phyloP scores from a whole-genome alignment of 148 eudicot species.

The Rhododendron vialii region DNA sequence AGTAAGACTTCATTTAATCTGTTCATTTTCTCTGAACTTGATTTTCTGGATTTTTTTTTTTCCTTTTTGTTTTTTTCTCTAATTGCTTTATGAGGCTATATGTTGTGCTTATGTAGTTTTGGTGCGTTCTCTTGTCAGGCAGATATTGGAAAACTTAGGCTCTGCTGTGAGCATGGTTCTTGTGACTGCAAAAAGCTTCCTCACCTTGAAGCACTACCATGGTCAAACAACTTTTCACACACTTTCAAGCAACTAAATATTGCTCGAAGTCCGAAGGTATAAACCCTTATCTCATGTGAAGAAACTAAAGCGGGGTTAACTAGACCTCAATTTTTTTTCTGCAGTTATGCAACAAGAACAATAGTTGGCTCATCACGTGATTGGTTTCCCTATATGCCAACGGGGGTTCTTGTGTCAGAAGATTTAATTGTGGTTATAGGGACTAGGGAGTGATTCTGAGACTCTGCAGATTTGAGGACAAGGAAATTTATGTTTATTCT shows the following conservation, averaged over 20 bases:
- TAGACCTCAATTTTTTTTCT: not conserved
- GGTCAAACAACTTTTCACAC: conserved; percentile 75
- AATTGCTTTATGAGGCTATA: not conserved
- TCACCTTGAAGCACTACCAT: conserved; percentile 50
- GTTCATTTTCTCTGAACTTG: not conserved
- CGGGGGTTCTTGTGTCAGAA: not conserved
- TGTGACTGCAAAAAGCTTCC: conserved; percentile 72
- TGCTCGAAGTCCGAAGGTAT: conserved; percentile 75
- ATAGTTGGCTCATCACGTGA: not conserved
- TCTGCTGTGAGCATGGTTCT: conserved; percentile 52
- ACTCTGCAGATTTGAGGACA: not conserved
- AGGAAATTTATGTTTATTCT: not conserved
- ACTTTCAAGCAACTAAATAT: conserved; percentile 67
- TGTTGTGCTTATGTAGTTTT: conserved; percentile 4
- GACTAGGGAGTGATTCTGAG: not conserved
- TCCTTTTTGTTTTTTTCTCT: not conserved
- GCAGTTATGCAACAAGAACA: not conserved
- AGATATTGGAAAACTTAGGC: conserved; percentile 44
- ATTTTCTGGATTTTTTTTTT: not conserved
- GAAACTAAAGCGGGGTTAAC: not conserved
- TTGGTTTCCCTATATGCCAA: not conserved
- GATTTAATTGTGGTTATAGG: not conserved
- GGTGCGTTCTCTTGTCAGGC: conserved; percentile 37
- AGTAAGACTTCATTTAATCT: not conserved
- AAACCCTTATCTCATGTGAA: not conserved